Evolutionary conservation across 495 filamentous ascomycete genomes (phyloP).

Genomic region (Penicillium daleae): DNA sequence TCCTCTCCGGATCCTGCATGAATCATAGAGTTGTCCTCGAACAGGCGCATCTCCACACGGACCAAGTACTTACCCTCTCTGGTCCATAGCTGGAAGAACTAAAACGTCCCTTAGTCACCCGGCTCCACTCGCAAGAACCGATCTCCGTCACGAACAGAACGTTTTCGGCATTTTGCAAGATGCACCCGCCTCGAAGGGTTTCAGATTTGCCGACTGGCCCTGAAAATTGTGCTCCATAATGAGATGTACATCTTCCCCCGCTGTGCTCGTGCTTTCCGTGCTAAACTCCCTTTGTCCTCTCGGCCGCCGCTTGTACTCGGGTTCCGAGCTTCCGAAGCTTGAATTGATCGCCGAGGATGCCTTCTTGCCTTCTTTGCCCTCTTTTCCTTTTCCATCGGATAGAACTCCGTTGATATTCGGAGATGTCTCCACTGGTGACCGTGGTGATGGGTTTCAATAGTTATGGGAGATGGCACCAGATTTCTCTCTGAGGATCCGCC

Average conservation of each 20-base stretch:
- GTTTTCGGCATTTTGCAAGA: constrained; percentile 29
- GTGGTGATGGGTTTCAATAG: neutral
- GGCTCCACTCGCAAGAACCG: constrained; percentile 26
- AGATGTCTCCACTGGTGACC: neutral
- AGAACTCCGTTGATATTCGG: neutral
- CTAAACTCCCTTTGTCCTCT: neutral
- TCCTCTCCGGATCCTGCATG: neutral
- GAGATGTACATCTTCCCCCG: neutral
- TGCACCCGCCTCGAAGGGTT: constrained; percentile 16
- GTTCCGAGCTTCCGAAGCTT: constrained; percentile 13
- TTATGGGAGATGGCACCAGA: constrained; percentile 1
- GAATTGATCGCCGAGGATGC: constrained; percentile 5
- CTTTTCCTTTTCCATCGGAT: neutral
- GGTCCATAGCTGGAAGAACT: no score
- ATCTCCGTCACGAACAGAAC: constrained; percentile 28
- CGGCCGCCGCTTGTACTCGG: constrained; percentile 1
- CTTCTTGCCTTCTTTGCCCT: neutral
- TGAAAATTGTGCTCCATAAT: neutral
- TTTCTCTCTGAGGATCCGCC: neutral
- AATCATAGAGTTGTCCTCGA: constrained; percentile 8
- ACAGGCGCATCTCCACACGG: neutral
- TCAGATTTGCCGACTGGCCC: constrained; percentile 26
- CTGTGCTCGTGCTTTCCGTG: neutral
- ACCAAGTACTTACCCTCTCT: no score
- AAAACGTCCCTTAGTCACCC: constrained; percentile 17